A percentile compares a stretch with the other conserved stretches of the same genome.
Evolutionary conservation across 2,329 filamentous ascomycete species (phyloP).

Genomic region (Aspergillus versicolor): DNA sequence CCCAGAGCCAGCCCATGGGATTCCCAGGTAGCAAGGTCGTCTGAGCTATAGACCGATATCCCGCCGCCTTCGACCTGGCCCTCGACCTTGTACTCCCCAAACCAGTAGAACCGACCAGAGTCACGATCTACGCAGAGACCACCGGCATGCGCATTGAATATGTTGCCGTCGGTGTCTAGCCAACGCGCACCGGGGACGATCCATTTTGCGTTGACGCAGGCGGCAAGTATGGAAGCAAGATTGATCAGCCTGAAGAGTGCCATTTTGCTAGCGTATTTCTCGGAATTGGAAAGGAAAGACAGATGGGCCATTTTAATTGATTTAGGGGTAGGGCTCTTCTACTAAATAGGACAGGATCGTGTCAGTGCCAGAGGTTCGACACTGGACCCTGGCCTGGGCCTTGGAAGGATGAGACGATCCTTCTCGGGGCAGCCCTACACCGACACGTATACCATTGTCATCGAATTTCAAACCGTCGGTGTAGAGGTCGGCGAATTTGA

Average conservation of each 20-base stretch:
- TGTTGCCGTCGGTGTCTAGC: slow-evolving; percentile 59
- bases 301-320: too few species aligned
- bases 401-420: too few species aligned
- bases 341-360: too few species aligned
- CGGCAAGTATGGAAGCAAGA: slow-evolving; percentile 3
- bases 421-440: too few species aligned
- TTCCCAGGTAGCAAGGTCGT: slow-evolving; percentile 61
- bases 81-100: slow-evolving; percentile 62
- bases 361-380: too few species aligned
- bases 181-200: slow-evolving; percentile 63
- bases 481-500: too few species aligned
- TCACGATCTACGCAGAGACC: slow-evolving; percentile 54
- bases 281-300: too few species aligned
- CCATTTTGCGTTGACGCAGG: slow-evolving; percentile 45
- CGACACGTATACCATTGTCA: too few species aligned
- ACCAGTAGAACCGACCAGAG: slow-evolving; percentile 59
- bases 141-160: slow-evolving; percentile 63
- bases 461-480: too few species aligned
- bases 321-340: too few species aligned
- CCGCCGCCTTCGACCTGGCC: slow-evolving; percentile 61
- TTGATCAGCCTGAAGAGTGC: background rate
- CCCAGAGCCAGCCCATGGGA: slow-evolving; percentile 57
- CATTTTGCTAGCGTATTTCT: background rate
- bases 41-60: slow-evolving; percentile 61
- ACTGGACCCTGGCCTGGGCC: too few species aligned